Conservation (phyloP, 108 stramenopile species). For the Discostella pseudostelligera region DNA sequence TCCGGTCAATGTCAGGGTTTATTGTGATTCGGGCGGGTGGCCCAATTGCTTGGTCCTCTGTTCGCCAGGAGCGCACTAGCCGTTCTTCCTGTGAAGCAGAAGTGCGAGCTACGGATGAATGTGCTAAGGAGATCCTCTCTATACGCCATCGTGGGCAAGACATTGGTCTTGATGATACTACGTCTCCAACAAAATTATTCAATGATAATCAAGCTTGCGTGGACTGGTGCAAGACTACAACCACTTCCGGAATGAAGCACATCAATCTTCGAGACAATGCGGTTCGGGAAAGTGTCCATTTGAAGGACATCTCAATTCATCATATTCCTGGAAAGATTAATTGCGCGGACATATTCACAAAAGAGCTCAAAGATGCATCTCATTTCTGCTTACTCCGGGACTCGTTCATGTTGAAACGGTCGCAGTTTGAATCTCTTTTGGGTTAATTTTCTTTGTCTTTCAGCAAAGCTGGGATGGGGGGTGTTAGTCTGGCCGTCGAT, state of each 20-base stretch:
- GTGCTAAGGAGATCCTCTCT: not conserved
- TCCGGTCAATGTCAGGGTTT: not conserved
- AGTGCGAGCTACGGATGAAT: not conserved
- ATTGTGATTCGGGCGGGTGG: not conserved
- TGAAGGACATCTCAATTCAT: no score
- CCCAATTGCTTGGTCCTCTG: not conserved
- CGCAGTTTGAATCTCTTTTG: no score
- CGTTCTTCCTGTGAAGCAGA: not conserved
- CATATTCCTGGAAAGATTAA: no score
- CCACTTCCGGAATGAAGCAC: not conserved
- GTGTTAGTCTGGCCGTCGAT: no score
- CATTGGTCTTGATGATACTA: not conserved
- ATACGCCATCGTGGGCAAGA: not conserved
- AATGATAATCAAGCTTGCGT: not conserved
- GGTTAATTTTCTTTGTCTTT: no score
- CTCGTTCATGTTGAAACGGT: no score
- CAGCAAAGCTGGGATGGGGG: no score
- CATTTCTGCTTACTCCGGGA: no score
- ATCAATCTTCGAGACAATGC: not conserved
- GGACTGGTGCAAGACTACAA: not conserved
- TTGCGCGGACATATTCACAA: no score
- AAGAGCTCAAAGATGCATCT: no score
- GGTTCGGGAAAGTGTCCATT: not conserved
- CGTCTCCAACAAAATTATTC: not conserved
- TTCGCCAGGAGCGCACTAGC: not conserved